Base-by-base conservation (phyloP, 1,284 basidiomycete genomes). In the Xerocomus alliaceus region DNA sequence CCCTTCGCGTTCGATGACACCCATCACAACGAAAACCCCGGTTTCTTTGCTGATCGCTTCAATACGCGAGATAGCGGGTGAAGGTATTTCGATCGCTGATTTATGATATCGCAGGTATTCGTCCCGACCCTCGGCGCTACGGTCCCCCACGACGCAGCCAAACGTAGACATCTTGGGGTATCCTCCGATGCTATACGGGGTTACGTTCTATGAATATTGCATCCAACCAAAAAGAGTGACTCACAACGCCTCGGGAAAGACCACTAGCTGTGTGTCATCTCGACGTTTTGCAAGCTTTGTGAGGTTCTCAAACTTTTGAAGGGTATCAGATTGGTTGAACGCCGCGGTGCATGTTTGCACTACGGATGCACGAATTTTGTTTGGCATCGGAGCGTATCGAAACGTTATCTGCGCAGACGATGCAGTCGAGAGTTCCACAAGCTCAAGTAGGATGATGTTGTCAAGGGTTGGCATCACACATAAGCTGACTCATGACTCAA, bases 221-320 rank as follows among this genome's bases (percentile, higher is more conserved):
- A 0, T n/a, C 24, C 28, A 34, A 28, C n/a, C 35, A 15, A 48
- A n/a, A 58, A 39, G 20, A 53, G 22, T 29, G 12, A 80, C 85
- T 71, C 75, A 89, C 81, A 89, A 91, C 22, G 88, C 90, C 72
- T 92, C 90, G 4, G 90, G 90, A 68, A 92, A 89, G 18, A 91
- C 86, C 29, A 83, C 86, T 3, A 92, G 71, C 66, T 87, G 82
- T 0, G 83, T 78, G 5, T 78, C 78, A 63, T 85, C 83, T 46
- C 83, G 77, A 39, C 84, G 78, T 61, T 81, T 83, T 9, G 87
- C 86, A 10, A 84, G 71, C 22, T 72, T 79, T 17, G 83, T 81
- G 15, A 87, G 77, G 11, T 69, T 71, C 58, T 87, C 83, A 8
- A 89, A 80, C 70, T 88, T 90, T 54, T 81, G 73, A 26, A 90